Base-by-base conservation (phyloP, 768 basidiomycete species). In the Psilocybe azurescens region DNA sequence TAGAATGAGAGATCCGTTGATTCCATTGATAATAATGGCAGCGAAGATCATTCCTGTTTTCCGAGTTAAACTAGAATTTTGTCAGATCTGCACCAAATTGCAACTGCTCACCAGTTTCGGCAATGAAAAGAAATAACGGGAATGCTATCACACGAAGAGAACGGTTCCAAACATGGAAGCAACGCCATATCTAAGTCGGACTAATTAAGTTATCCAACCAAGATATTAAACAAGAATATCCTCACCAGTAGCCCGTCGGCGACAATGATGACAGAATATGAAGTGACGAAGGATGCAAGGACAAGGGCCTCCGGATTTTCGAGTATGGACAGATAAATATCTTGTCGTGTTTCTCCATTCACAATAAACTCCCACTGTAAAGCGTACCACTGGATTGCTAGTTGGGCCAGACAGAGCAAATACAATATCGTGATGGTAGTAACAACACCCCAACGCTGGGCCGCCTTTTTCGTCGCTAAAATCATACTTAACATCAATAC, bases 221-320 rank as follows among this genome's bases (percentile, higher is more conserved):
- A 24, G 24, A 24, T 24, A 24, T 24, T 24, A 24, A 24, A 41
- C 16, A 41, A n/a, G 16, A 18, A 28, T 24, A 13, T 5, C 24
- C 53, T 52, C 38, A 64, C 62, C 1, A 64, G 49, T 16, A 60
- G 54, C 20, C 49, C 59, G 48, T 64, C 58, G 4, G 62, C 62
- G 8, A 64, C 9, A 33, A 64, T 18, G 11, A 56, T 20, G 14
- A 58, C 41, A 16, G 55, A 6, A 1, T 41, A 48, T 1, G 49
- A 38, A 8, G 38, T 46, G 24, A 60, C 24, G 24, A 20, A 24
- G 24, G 46, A 28, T 14, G 39, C 30, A 18, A 64, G 18, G 11
- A 46, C 49, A 5, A 52, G 10, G 53, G 58, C 59, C 10, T 32
- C 41, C 5, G 62, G 62, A 18, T 36, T 55, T 33, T 41, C 39